Conservation (phyloP, 2,329 filamentous ascomycete genomes). For the Oidium heveae region DNA sequence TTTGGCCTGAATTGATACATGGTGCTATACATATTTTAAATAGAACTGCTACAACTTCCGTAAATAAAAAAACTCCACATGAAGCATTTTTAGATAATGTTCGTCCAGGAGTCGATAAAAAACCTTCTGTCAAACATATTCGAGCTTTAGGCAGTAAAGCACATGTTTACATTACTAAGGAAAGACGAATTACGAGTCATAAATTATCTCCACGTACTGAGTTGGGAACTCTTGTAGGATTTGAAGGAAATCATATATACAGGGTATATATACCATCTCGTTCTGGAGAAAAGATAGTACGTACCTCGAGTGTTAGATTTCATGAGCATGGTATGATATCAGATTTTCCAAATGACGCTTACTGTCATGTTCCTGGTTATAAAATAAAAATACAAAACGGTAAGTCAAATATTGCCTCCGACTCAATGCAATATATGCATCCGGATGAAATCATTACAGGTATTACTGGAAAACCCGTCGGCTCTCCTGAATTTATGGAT, state of each 20-base stretch:
- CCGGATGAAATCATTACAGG: neutral
- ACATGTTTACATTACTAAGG: neutral
- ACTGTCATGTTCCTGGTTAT: neutral
- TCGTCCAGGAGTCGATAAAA: neutral
- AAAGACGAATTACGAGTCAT: neutral
- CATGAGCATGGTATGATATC: neutral
- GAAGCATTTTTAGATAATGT: neutral
- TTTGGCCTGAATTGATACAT: no score
- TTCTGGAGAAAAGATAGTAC: neutral
- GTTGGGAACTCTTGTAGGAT: neutral
- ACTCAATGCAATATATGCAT: neutral
- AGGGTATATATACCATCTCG: neutral
- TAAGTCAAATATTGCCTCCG: neutral
- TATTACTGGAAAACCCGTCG: neutral
- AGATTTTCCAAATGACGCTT: neutral
- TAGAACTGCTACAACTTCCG: neutral
- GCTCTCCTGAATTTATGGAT: neutral
- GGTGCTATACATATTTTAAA: neutral
- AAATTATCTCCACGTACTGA: neutral
- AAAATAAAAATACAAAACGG: neutral
- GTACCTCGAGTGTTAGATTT: neutral
- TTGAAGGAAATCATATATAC: conserved; percentile 1
- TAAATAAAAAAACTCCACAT: neutral
- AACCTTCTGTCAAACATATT: neutral
- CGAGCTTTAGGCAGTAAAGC: neutral